A percentile compares a stretch with the other conserved stretches of the same genome.
Conservation (phyloP, 345 rosid genomes). For the Turritis glabra region DNA sequence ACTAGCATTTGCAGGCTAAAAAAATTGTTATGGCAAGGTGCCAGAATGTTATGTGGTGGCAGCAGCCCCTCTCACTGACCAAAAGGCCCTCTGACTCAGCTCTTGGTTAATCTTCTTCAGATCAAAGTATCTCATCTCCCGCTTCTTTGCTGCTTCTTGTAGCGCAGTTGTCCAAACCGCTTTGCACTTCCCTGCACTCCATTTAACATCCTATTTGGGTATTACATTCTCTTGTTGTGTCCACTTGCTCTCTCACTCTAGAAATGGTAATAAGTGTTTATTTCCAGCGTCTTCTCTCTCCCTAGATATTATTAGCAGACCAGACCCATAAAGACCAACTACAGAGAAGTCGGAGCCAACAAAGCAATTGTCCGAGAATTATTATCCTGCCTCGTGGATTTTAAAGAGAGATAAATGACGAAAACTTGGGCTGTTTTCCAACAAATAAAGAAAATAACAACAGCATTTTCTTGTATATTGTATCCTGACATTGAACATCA, state of each 20-base stretch:
- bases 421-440: background rate
- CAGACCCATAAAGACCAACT: background rate
- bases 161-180: background rate
- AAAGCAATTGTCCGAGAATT: background rate
- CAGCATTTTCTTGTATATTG: background rate
- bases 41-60: no score
- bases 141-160: background rate
- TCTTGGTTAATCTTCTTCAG: background rate
- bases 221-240: background rate
- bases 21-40: no score
- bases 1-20: background rate
- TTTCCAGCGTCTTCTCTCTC: background rate
- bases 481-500: background rate
- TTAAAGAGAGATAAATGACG: background rate
- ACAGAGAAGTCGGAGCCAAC: background rate
- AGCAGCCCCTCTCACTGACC: no score
- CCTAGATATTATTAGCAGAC: background rate
- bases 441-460: background rate
- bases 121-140: background rate
- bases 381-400: background rate
- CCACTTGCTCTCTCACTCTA: background rate
- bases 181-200: background rate
- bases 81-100: background rate
- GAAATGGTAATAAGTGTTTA: background rate
- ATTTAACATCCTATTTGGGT: background rate